phyloP scores from a whole-genome alignment of 2,329 filamentous ascomycete species.

The Corynespora cassiicola region DNA sequence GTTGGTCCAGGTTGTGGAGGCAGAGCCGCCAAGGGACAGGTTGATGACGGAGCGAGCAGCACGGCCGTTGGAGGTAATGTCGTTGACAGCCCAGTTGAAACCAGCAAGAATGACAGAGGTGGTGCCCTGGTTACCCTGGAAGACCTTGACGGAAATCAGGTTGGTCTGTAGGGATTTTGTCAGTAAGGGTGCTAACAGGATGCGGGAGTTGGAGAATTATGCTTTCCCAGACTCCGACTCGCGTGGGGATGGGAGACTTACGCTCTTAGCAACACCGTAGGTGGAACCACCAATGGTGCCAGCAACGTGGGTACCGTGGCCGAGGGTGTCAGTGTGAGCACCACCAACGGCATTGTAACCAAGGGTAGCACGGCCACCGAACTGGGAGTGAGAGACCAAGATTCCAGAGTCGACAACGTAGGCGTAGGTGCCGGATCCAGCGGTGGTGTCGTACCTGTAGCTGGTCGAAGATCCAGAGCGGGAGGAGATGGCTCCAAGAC shows the following conservation, averaged over 20 bases:
- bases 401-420: constrained; percentile 71
- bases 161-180: constrained; percentile 19
- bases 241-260: neutral
- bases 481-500: constrained; percentile 28
- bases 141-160: constrained; percentile 36
- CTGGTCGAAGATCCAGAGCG: constrained; percentile 14
- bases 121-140: constrained; percentile 11
- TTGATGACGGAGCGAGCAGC: constrained; percentile 26
- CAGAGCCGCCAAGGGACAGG: constrained; percentile 35
- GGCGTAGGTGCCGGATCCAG: constrained; percentile 48
- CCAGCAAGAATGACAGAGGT: constrained; percentile 22
- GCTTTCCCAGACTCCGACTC: no score
- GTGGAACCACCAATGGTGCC: constrained; percentile 21
- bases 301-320: constrained; percentile 28
- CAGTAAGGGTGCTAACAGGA: neutral
- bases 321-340: constrained; percentile 20
- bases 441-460: constrained; percentile 24
- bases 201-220: neutral
- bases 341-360: constrained; percentile 19
- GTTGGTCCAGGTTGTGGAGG: constrained; percentile 28
- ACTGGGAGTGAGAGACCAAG: constrained; percentile 54
- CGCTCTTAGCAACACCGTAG: constrained; percentile 25
- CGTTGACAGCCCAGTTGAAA: constrained; percentile 29
- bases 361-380: constrained; percentile 27
- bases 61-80: constrained; percentile 24